A percentile compares a stretch with the other conserved stretches of the same genome.
Evolutionary conservation across 768 basidiomycete genomes (phyloP).

Genomic region (Lactarius deliciosus): DNA sequence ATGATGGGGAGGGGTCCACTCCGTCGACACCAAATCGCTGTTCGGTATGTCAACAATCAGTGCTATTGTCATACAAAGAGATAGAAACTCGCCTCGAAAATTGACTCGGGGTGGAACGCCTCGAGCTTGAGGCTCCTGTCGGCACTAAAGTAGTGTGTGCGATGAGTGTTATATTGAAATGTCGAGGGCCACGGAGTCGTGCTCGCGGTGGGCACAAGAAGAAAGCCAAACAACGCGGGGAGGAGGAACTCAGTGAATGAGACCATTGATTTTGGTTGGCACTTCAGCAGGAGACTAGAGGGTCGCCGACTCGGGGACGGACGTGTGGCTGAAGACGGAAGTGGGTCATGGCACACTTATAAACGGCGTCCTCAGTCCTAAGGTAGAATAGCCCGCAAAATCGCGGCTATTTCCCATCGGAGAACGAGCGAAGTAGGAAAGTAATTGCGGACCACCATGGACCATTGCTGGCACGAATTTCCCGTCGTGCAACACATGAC

Average conservation of each 20-base stretch:
- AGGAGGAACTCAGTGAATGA: constrained; percentile 29
- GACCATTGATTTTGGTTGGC: constrained; percentile 10
- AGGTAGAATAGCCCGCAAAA: too few species aligned
- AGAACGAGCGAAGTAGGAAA: too few species aligned
- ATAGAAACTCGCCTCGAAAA: constrained; percentile 31
- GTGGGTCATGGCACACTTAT: background rate
- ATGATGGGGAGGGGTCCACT: constrained; percentile 30
- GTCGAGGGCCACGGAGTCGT: constrained; percentile 30
- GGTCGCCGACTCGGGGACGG: background rate
- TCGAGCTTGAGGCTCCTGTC: constrained; percentile 26
- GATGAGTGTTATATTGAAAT: constrained; percentile 31
- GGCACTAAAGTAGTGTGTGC: constrained; percentile 28
- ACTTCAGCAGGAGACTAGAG: background rate
- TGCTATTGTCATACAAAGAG: background rate
- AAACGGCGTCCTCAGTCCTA: background rate
- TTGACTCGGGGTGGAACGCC: constrained; percentile 35
- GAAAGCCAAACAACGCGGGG: constrained; percentile 30
- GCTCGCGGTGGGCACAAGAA: constrained; percentile 26
- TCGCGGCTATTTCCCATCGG: too few species aligned
- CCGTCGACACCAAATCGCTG: constrained; percentile 33
- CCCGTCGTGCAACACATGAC: too few species aligned
- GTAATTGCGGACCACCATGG: too few species aligned
- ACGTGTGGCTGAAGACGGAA: background rate
- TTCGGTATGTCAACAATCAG: background rate
- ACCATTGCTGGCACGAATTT: too few species aligned